Conservation (phyloP, 345 rosid genomes). For the Gossypium longicalyx region DNA sequence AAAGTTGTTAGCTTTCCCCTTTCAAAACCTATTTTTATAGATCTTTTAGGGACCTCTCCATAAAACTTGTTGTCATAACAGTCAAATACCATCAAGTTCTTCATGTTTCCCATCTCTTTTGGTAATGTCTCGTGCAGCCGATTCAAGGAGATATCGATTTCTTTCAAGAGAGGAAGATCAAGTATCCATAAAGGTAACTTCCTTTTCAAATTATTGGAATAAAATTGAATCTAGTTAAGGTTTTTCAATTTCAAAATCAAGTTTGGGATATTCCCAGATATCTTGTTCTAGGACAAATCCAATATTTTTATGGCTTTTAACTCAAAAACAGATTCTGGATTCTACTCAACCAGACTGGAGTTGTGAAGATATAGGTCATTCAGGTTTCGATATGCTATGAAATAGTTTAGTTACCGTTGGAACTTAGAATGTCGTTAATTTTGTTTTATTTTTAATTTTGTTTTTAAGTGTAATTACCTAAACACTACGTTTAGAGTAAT, state of each 20-base stretch:
- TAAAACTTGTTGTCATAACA: conserved; percentile 45
- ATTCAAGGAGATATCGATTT: conserved; percentile 59
- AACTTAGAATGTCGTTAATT: no score
- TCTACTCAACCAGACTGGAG: conserved; percentile 39
- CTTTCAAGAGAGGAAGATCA: conserved; percentile 40
- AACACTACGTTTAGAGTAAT: no score
- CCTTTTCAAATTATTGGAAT: conserved; percentile 46
- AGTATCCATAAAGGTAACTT: conserved; percentile 50
- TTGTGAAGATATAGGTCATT: conserved; percentile 42
- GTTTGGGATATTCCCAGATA: conserved; percentile 48
- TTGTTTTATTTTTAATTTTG: no score
- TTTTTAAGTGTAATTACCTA: no score
- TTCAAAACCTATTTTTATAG: conserved; percentile 62
- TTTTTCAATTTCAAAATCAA: conserved; percentile 47
- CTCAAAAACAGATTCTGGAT: conserved; percentile 54
- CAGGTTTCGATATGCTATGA: conserved; percentile 24
- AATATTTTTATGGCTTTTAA: conserved; percentile 37
- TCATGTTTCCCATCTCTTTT: conserved; percentile 36
- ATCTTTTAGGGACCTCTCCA: conserved; percentile 61
- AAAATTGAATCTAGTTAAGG: conserved; percentile 59
- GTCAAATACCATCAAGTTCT: conserved; percentile 48
- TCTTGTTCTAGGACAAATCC: conserved; percentile 47
- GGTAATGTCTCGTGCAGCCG: conserved; percentile 49
- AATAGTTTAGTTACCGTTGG: no score
- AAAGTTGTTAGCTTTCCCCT: conserved; percentile 33